phyloP scores from a whole-genome alignment of 1,139 yeast genomes.

The Pichia cactophila region DNA sequence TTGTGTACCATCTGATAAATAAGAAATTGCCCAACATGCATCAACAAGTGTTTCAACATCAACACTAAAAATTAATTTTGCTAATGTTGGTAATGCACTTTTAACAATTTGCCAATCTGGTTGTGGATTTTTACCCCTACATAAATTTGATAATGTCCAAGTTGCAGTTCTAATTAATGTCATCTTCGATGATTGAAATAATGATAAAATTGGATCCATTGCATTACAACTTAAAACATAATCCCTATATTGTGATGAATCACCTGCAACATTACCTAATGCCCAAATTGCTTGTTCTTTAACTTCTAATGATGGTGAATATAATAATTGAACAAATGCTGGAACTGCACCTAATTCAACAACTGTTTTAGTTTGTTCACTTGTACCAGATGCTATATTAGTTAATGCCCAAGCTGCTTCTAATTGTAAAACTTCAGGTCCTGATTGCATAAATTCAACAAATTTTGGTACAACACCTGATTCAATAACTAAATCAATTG shows the following conservation, averaged over 20 bases:
- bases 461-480: conserved; percentile 89
- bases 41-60: conserved; percentile 93
- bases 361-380: conserved; percentile 83
- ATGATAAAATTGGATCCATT: conserved; percentile 74
- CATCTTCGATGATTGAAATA: conserved; percentile 77
- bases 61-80: conserved; percentile 80
- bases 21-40: conserved; percentile 98
- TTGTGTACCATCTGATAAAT: conserved; percentile 84
- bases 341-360: conserved; percentile 95
- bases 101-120: conserved; percentile 91
- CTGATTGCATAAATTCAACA: conserved; percentile 75
- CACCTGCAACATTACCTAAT: conserved; percentile 97
- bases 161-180: conserved; percentile 92
- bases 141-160: conserved; percentile 93
- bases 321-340: conserved; percentile 71
- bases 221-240: conserved; percentile 79
- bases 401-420: conserved; percentile 99
- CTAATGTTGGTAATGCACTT: conserved; percentile 83
- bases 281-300: conserved; percentile 99
- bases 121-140: conserved; percentile 94
- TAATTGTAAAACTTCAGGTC: conserved; percentile 80
- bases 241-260: conserved; percentile 83
- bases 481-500: conserved; percentile 87
- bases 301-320: conserved; percentile 79
- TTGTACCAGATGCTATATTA: conserved; percentile 92